A percentile compares a stretch with the other conserved stretches of the same genome.
Conservation (phyloP, 768 basidiomycete genomes). For the Pholiota conissans region DNA sequence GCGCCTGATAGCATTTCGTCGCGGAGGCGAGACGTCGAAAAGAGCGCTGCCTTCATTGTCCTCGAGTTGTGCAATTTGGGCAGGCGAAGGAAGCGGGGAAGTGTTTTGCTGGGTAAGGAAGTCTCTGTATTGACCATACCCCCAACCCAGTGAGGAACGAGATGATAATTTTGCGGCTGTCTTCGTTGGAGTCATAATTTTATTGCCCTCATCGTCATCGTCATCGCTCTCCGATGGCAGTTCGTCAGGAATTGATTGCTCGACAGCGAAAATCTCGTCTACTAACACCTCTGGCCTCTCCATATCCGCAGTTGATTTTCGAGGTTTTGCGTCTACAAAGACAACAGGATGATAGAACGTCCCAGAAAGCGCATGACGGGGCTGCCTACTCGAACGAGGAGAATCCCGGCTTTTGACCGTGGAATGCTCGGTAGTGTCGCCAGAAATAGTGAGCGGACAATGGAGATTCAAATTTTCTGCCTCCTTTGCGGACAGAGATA, state of each 20-base stretch:
- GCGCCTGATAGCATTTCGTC: background rate
- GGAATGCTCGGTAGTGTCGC: background rate
- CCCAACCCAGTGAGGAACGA: constrained; percentile 23
- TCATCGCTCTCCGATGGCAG: background rate
- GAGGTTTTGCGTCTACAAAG: background rate
- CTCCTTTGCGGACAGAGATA: background rate
- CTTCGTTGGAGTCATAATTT: constrained; percentile 10
- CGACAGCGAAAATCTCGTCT: background rate
- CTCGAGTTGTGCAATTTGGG: background rate
- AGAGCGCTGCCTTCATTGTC: background rate
- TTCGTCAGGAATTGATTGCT: background rate
- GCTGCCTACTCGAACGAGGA: background rate
- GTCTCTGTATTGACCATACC: constrained; percentile 17
- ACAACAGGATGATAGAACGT: constrained; percentile 7
- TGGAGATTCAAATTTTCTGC: background rate
- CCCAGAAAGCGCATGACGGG: background rate
- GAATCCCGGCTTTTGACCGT: background rate
- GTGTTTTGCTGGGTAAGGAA: constrained; percentile 10
- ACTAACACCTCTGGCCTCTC: background rate
- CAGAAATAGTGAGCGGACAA: background rate
- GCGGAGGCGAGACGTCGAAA: background rate
- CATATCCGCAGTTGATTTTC: no score
- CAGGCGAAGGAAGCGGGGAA: background rate
- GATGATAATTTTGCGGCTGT: constrained; percentile 15
- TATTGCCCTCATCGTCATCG: background rate